These are phyloP conservation scores for Sistotremastrum niveocremeum DNA, from an alignment of 768 basidiomycete species.

Conservation along the genomic window DNA sequence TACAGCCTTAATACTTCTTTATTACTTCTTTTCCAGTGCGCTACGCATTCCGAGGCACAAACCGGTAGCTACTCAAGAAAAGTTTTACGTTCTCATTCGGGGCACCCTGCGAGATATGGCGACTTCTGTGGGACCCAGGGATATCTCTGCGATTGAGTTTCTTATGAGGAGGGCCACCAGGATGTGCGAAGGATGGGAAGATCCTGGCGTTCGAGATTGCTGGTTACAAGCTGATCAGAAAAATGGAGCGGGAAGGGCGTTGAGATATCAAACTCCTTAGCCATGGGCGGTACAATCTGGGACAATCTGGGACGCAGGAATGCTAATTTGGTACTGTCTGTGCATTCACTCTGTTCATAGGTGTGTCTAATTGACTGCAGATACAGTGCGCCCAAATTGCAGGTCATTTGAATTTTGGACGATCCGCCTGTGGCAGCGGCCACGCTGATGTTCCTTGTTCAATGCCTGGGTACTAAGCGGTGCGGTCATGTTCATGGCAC, in stretches of 20 bases:
- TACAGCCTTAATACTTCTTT: not conserved
- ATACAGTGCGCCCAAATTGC: too few species aligned
- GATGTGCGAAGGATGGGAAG: constrained; percentile 61
- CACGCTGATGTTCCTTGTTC: too few species aligned
- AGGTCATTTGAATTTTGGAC: too few species aligned
- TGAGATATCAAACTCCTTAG: constrained; percentile 3
- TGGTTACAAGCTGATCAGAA: constrained; percentile 54
- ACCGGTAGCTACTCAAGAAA: constrained; percentile 42
- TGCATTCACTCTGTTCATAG: too few species aligned
- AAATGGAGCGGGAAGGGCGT: constrained; percentile 37
- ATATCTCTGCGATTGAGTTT: constrained; percentile 61
- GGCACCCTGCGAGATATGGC: constrained; percentile 60
- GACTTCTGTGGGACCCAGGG: constrained; percentile 42
- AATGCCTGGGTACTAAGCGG: too few species aligned
- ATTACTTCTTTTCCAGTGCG: constrained; percentile 31
- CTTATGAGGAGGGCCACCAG: constrained; percentile 53
- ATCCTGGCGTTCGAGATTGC: constrained; percentile 53
- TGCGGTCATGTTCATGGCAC: too few species aligned
- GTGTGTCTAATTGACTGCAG: too few species aligned
- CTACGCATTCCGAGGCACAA: constrained; percentile 64
- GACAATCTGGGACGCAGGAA: not conserved
- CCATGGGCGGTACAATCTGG: not conserved
- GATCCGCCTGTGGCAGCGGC: too few species aligned
- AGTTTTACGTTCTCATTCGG: constrained; percentile 55
- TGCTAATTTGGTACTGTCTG: not conserved